A percentile compares a stretch with the other conserved stretches of the same genome.
These are phyloP conservation scores for Staphylotrichum tortipilum DNA, from an alignment of 495 filamentous ascomycete species.

Conservation along the genomic window DNA sequence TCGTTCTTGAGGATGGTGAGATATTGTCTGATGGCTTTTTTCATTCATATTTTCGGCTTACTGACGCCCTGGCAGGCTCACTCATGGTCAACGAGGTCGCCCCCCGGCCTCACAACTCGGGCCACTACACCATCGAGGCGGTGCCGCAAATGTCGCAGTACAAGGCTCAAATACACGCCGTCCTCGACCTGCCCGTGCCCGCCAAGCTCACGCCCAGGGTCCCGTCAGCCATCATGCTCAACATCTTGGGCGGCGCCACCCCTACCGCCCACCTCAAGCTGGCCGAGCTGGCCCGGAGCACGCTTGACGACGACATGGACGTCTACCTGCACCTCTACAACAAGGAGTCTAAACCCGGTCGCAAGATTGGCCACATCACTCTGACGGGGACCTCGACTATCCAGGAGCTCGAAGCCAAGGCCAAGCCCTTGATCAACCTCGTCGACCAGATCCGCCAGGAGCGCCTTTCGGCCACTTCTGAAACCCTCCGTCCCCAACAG, in stretches of 20 bases:
- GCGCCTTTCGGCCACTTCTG: conserved; percentile 28
- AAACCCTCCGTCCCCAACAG: conserved; percentile 20
- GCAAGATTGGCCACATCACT: conserved; percentile 95
- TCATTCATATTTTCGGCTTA: not conserved
- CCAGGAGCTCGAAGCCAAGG: conserved; percentile 60
- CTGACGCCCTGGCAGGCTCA: conserved; percentile 26
- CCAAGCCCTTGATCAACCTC: conserved; percentile 55
- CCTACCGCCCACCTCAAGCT: conserved; percentile 62
- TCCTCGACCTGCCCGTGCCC: conserved; percentile 68
- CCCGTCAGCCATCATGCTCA: conserved; percentile 79
- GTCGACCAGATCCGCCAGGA: conserved; percentile 58
- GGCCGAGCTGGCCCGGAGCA: conserved; percentile 52
- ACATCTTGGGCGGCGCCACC: conserved; percentile 76
- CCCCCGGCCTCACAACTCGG: conserved; percentile 92
- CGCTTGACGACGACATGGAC: conserved; percentile 43
- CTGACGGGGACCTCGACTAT: conserved; percentile 57
- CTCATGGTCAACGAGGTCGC: conserved; percentile 89
- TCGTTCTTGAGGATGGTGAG: conserved; percentile 68
- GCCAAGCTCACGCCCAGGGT: conserved; percentile 51
- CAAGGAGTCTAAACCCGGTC: conserved; percentile 74
- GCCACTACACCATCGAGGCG: conserved; percentile 95
- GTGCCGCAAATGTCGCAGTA: conserved; percentile 80
- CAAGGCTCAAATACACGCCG: conserved; percentile 78
- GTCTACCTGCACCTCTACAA: conserved; percentile 77
- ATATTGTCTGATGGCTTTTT: too few relatives aligned